These are phyloP conservation scores for Claviceps spartinae DNA, from an alignment of 2,329 filamentous ascomycete genomes.

Conservation along the genomic window DNA sequence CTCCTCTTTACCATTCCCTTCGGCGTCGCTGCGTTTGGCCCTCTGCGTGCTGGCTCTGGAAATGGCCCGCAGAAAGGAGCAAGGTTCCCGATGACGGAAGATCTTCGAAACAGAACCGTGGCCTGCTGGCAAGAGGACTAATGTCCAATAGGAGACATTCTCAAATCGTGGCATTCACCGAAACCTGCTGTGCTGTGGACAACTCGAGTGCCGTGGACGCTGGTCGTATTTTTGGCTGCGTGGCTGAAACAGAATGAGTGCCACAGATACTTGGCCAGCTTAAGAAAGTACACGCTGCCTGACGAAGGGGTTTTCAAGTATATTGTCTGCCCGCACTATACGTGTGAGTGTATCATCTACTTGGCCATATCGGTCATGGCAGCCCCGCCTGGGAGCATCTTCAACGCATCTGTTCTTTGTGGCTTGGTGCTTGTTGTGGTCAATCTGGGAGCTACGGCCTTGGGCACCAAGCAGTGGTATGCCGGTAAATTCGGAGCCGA, in stretches of 20 bases:
- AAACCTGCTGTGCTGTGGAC: constrained; percentile 10
- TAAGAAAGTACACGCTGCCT: constrained; percentile 76
- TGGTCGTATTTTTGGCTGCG: constrained; percentile 53
- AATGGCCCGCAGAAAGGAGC: no score
- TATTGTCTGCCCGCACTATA: constrained; percentile 80
- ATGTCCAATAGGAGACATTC: constrained; percentile 17
- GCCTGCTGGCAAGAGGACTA: no score
- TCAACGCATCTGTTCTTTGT: constrained; percentile 62
- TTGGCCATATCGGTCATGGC: constrained; percentile 59
- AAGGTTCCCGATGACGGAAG: no score
- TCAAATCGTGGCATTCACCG: constrained; percentile 18
- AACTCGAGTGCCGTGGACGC: constrained; percentile 26
- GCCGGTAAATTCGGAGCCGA: constrained; percentile 56
- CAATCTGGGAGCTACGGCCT: constrained; percentile 73
- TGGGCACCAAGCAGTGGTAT: constrained; percentile 71
- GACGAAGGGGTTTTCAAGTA: constrained; percentile 55
- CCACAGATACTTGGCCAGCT: constrained; percentile 53
- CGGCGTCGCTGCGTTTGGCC: neutral
- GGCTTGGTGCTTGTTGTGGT: constrained; percentile 59
- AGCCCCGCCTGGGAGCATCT: constrained; percentile 49
- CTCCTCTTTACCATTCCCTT: neutral
- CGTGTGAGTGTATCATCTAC: constrained; percentile 77
- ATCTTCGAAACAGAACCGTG: no score
- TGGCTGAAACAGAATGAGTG: constrained; percentile 63
- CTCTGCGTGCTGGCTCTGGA: neutral